Evolutionary conservation across 208 protist genomes (phyloP).

Genomic region (Leishmania arabica): DNA sequence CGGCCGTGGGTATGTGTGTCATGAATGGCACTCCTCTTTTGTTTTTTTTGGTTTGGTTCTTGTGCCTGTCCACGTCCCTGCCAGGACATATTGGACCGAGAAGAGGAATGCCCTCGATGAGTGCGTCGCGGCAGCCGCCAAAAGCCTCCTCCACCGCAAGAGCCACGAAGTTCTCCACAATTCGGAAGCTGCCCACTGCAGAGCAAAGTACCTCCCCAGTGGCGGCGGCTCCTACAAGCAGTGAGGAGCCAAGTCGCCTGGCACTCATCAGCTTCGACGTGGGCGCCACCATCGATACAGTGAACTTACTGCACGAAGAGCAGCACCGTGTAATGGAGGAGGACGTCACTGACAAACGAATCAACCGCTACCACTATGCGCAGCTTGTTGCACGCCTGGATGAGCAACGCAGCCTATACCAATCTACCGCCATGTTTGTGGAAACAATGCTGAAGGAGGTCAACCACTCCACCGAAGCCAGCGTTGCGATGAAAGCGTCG

Average conservation of each 20-base stretch:
- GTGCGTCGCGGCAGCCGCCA: neutral
- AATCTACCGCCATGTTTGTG: slow-evolving; percentile 78
- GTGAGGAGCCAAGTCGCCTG: neutral
- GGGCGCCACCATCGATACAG: slow-evolving; percentile 8
- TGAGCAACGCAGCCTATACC: slow-evolving; percentile 49
- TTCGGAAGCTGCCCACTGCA: slow-evolving; percentile 8
- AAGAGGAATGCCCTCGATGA: slow-evolving; percentile 7
- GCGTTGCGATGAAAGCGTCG: slow-evolving; percentile 44
- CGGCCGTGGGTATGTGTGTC: neutral
- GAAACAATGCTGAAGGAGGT: slow-evolving; percentile 77
- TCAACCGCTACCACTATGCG: slow-evolving; percentile 76
- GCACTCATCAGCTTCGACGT: neutral
- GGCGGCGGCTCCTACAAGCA: neutral
- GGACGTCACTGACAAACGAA: slow-evolving; percentile 46
- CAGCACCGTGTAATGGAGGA: slow-evolving; percentile 32
- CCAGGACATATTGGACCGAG: neutral
- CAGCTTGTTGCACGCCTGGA: slow-evolving; percentile 56
- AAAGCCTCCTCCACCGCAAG: neutral
- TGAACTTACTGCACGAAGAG: slow-evolving; percentile 25
- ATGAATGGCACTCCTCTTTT: neutral
- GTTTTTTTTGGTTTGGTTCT: no score
- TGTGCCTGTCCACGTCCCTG: neutral
- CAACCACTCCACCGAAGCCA: slow-evolving; percentile 27
- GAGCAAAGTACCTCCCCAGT: neutral
- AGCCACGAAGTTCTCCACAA: slow-evolving; percentile 2